A percentile compares a stretch with the other conserved stretches of the same genome.
Conservation (phyloP, 345 rosid species). For the Bruguiera gymnorhiza region DNA sequence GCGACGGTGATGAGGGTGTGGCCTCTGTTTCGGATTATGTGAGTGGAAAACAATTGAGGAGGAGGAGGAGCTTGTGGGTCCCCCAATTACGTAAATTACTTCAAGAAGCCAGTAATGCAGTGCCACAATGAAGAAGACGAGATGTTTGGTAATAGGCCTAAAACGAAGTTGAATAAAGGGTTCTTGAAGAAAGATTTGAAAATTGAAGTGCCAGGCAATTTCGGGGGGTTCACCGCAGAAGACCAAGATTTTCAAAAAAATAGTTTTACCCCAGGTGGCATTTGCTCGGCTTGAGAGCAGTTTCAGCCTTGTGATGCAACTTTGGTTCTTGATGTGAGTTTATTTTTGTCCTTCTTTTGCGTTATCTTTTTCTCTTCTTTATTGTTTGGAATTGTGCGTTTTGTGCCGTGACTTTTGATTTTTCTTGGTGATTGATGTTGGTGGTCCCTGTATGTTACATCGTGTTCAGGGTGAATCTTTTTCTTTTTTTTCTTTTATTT, state of each 20-base stretch:
- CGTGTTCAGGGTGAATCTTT: neutral
- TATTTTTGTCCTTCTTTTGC: neutral
- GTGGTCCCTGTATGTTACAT: neutral
- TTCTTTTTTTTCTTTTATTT: neutral
- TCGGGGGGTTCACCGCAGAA: slow-evolving; percentile 47
- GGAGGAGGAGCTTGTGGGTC: slow-evolving; percentile 12
- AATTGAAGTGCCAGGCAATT: slow-evolving; percentile 53
- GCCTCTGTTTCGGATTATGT: slow-evolving; percentile 6
- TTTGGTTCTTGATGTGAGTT: slow-evolving; percentile 20
- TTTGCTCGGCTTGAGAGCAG: slow-evolving; percentile 40
- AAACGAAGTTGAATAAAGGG: slow-evolving; percentile 57
- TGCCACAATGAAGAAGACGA: slow-evolving; percentile 38
- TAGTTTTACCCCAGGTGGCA: slow-evolving; percentile 32
- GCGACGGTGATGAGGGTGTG: neutral
- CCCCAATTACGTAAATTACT: slow-evolving; percentile 9
- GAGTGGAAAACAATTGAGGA: slow-evolving; percentile 28
- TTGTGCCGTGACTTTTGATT: too few species aligned
- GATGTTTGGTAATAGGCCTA: slow-evolving; percentile 25
- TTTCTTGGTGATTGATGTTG: neutral
- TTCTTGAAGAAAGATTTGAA: slow-evolving; percentile 52
- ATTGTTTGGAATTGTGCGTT: neutral
- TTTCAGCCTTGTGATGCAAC: slow-evolving; percentile 45
- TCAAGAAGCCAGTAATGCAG: slow-evolving; percentile 26
- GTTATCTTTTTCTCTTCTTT: neutral
- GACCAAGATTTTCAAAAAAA: slow-evolving; percentile 24